phyloP scores from a whole-genome alignment of 2,329 filamentous ascomycete genomes.

The Cordyceps farinosa region DNA sequence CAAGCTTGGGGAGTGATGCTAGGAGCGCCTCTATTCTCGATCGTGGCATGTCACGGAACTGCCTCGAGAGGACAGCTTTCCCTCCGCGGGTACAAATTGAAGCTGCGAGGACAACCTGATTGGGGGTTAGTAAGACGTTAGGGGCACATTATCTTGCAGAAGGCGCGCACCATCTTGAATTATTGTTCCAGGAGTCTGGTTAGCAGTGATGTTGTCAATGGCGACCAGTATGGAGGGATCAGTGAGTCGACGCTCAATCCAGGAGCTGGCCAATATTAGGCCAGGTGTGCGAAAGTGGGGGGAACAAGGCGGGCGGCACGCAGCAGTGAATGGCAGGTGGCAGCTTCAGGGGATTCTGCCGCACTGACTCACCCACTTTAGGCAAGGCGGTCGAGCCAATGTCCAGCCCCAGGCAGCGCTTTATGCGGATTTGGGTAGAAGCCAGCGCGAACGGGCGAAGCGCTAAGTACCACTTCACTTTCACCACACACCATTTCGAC shows the following conservation, averaged over 20 bases:
- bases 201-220: slow-evolving; percentile 21
- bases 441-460: neutral
- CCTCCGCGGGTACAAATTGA: slow-evolving; percentile 98
- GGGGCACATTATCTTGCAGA: neutral
- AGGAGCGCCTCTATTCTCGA: slow-evolving; percentile 95
- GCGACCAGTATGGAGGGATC: slow-evolving; percentile 16
- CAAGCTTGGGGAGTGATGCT: slow-evolving; percentile 95
- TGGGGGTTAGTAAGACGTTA: slow-evolving; percentile 24
- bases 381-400: slow-evolving; percentile 13
- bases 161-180: slow-evolving; percentile 38
- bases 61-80: slow-evolving; percentile 95
- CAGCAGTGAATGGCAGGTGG: neutral
- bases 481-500: neutral
- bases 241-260: slow-evolving; percentile 16
- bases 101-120: slow-evolving; percentile 92
- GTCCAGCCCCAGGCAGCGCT: slow-evolving; percentile 5
- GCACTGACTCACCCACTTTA: slow-evolving; percentile 6
- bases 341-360: slow-evolving; percentile 18
- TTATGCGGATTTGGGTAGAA: neutral
- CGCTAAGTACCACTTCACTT: too few relatives aligned
- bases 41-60: slow-evolving; percentile 96
- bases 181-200: slow-evolving; percentile 21
- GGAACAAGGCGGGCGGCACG: slow-evolving; percentile 1
- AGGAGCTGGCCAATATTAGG: slow-evolving; percentile 20
- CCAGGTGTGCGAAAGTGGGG: slow-evolving; percentile 22